Percentiles rank a stretch among this genome's conserved stretches.
Evolutionary conservation across 768 basidiomycete species (phyloP).

Genomic region (Chalciporus sphaerocephalus): DNA sequence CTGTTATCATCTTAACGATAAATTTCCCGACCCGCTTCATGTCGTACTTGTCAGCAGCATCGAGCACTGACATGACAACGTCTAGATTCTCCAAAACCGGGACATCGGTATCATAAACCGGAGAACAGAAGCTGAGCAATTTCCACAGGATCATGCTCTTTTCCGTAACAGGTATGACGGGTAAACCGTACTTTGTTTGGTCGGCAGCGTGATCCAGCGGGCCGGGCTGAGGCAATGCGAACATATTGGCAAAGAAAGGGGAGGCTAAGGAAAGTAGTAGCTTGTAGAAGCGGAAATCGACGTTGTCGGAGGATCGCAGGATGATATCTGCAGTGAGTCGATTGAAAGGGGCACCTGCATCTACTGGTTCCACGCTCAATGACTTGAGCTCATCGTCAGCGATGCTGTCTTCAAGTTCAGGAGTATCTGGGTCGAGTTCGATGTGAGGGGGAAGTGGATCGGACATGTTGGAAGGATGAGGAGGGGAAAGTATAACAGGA

Average conservation of each 20-base stretch:
- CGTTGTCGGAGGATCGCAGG: constrained; percentile 49
- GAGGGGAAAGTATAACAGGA: background rate
- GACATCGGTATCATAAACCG: constrained; percentile 36
- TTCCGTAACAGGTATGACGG: constrained; percentile 48
- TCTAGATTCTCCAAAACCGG: constrained; percentile 36
- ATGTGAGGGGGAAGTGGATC: constrained; percentile 4
- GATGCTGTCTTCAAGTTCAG: background rate
- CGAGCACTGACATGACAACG: constrained; percentile 39
- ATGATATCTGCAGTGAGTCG: constrained; percentile 48
- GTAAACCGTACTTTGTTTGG: constrained; percentile 32
- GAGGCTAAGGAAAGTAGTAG: constrained; percentile 53
- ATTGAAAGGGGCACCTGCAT: constrained; percentile 43
- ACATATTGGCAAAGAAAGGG: constrained; percentile 53
- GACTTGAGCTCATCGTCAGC: constrained; percentile 2
- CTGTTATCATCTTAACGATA: constrained; percentile 30
- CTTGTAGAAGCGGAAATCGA: constrained; percentile 52
- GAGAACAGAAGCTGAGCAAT: constrained; percentile 47
- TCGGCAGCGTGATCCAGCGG: constrained; percentile 26
- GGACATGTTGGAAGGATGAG: constrained; percentile 13
- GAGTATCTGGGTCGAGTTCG: constrained; percentile 5
- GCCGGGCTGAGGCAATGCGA: constrained; percentile 46
- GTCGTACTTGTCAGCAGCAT: constrained; percentile 48
- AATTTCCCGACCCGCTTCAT: constrained; percentile 42
- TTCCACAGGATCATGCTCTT: constrained; percentile 38
- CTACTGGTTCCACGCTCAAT: constrained; percentile 13